Conservation (phyloP, 2,329 filamentous ascomycete genomes). For the Pestalotiopsis sp. region DNA sequence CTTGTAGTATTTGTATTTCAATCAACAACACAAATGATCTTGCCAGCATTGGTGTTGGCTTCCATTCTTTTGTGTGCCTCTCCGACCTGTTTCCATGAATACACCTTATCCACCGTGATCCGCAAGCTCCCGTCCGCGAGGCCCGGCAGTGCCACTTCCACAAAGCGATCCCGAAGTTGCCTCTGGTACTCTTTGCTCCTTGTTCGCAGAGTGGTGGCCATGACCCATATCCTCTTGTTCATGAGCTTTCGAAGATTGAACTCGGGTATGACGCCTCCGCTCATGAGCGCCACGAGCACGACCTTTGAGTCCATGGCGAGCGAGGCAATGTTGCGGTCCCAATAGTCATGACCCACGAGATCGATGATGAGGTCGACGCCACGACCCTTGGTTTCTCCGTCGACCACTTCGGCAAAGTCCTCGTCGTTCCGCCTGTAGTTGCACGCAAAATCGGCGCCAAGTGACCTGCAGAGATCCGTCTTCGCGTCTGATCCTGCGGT, state of each 20-base stretch:
- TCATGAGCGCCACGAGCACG: conserved; percentile 8
- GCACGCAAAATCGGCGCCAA: background rate
- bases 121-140: background rate
- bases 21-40: conserved; percentile 4
- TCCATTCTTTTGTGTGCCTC: conserved; percentile 10
- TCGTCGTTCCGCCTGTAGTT: background rate
- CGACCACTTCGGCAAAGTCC: conserved; percentile 1
- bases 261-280: conserved; percentile 2
- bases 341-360: conserved; percentile 5
- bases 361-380: conserved; percentile 4
- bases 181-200: conserved; percentile 7
- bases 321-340: conserved; percentile 6
- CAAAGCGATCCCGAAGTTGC: background rate
- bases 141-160: background rate
- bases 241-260: conserved; percentile 6
- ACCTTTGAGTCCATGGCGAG: conserved; percentile 1
- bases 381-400: background rate
- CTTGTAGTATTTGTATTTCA: background rate
- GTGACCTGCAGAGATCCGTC: background rate
- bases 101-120: conserved; percentile 8
- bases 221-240: conserved; percentile 9
- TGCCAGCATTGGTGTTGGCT: conserved; percentile 4
- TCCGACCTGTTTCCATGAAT: conserved; percentile 4
- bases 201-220: conserved; percentile 1
- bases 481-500: conserved; percentile 1